Base-by-base conservation (phyloP, 805 yeast species). In the Pichia phayaonensis region DNA sequence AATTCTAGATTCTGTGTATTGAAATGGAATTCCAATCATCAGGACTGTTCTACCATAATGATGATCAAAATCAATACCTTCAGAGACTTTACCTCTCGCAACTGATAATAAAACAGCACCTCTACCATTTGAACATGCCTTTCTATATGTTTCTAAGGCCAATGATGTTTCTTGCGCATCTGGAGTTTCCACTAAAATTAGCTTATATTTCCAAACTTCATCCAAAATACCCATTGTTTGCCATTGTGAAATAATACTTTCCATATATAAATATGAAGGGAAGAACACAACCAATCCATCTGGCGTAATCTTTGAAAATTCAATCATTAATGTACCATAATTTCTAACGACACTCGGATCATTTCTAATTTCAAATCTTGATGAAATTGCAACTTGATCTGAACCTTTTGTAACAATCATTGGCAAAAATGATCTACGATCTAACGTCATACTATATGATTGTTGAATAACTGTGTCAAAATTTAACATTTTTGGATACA, bases 21-120 rank as follows among this genome's bases (percentile, higher is more conserved):
- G 99, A 76, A 94, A 94, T 0, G 99, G 99, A 57, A 94, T 95
- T 57, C 99, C 99, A 68, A 94, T 92, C 97, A 94, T 92, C 54
- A 94, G 73, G 54, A 94, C 99, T 0, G 98, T 89, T 62, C 99
- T 80, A 15, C 99, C 99, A 66, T 86, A 94, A 57, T 94, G 99
- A 65, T 94, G 97, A 64, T 94, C 98, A 71, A 94, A 94, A 89
- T 94, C 99, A 59, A 94, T 94, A 54, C 99, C 99, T 68, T 94
- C 99, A 0, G 96, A 86, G 1, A 94, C 99, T 64, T 94, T 94
- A 10, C 99, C 99, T 76, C 99, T 90, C 15, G 99, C 99, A 53
- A 94, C 99, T 36, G 97, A 89, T 40, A 94, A 75, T 61, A 94
- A 75, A 2, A 95, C 92, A 0, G 99, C 99, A 4, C 99, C 99